Percentiles rank a stretch among this genome's conserved stretches.
Conservation (phyloP, 768 basidiomycete genomes). For the Terana coerulea region DNA sequence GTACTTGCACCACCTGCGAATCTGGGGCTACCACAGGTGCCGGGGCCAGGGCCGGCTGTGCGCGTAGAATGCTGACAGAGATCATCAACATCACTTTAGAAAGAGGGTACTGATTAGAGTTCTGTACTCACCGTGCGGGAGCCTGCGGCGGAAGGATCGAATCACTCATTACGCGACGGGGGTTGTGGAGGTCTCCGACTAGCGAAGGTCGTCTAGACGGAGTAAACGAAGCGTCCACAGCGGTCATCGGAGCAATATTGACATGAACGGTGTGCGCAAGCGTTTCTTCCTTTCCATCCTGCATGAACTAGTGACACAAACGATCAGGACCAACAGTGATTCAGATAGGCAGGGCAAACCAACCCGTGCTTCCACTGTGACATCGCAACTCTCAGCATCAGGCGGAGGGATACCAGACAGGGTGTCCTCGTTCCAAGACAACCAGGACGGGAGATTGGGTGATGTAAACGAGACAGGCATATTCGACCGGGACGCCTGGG, state of each 20-base stretch:
- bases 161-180: constrained; percentile 41
- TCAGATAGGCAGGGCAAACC: constrained; percentile 19
- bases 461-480: constrained; percentile 78
- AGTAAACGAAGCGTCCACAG: constrained; percentile 41
- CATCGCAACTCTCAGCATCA: constrained; percentile 70
- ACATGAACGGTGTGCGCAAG: constrained; percentile 66
- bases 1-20: constrained; percentile 71
- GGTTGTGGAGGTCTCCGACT: constrained; percentile 37
- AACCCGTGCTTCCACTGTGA: constrained; percentile 76
- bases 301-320: constrained; percentile 45
- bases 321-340: constrained; percentile 12
- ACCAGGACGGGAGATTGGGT: constrained; percentile 80
- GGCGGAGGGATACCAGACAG: constrained; percentile 77
- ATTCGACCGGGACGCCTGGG: constrained; percentile 81
- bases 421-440: constrained; percentile 82
- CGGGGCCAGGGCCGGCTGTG: constrained; percentile 28
- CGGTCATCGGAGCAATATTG: constrained; percentile 64
- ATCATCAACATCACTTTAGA: not conserved
- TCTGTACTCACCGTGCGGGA: constrained; percentile 23
- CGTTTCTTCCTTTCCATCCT: constrained; percentile 72
- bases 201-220: constrained; percentile 46
- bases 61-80: constrained; percentile 27
- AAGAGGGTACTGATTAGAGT: not conserved
- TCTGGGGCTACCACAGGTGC: constrained; percentile 44
- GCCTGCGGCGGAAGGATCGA: constrained; percentile 31